Base-by-base conservation (phyloP, 306 rosid genomes). In the apple (Malus domestica) region DNA sequence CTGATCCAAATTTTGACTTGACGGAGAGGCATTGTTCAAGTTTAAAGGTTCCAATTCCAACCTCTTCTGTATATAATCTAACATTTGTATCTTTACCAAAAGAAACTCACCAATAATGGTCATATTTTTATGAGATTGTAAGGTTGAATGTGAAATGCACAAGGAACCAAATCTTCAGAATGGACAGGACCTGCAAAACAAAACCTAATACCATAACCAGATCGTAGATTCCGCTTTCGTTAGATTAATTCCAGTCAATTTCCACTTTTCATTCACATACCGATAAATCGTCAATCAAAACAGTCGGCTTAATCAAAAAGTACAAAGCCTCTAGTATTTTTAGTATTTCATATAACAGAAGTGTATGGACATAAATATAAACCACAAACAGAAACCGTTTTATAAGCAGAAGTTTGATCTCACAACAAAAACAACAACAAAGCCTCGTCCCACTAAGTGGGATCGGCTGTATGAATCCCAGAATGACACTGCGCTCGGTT, bases 11-110 rank as follows among this genome's bases (percentile, higher is more conserved):
- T 81, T 87, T 80, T 86, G 85, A 46, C 62, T 80, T 73, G 88
- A 86, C 15, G 81, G 86, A 74, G 81, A 68, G 61, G 82, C 74
- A 62, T 68, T 73, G 77, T 78, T 75, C 71, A 90, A 54, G 68
- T 81, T 81, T 80, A 96, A 76, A 29, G 98, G 98, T 78, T 88
- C 93, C 93, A 83, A 68, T 72, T 86, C 89, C 90, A 92, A 83
- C 69, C 99, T 89, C 78, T 88, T 80, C 85, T 80, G 82, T 79
- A 97, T 79, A 71, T 88, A 90, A 33, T 90, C 97, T 76, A 96
- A 73, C 87, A 82, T 85, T 83, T 90, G 70, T 68, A 90, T 84
- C 98, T 90, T 84, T 54, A 85, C 71, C 55, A 83, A 67, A 60
- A 63, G 46, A 52, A 23, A 60, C 63, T 33, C 61, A 2, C 83